Base-by-base conservation (phyloP, 805 yeast genomes). In the Candida michaelii region DNA sequence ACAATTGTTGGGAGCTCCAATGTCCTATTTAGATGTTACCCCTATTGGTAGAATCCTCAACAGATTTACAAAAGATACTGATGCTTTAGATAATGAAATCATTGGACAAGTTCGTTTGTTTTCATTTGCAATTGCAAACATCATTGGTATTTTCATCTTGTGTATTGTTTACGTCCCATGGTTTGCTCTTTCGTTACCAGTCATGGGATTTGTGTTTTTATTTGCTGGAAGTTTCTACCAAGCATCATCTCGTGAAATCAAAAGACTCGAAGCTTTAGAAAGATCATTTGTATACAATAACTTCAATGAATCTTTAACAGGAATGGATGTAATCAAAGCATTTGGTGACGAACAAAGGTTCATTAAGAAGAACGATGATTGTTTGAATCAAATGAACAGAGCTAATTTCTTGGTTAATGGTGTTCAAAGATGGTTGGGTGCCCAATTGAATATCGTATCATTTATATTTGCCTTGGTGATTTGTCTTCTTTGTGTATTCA, bases 11-110 rank as follows among this genome's bases (percentile, higher is more conserved):
- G 81, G 80, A 46, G 82, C 91, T 2, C 95, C 95, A 35, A 86
- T 87, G 90, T 63, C 81, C 0, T 89, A 78, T 57, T 73, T 88
- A 63, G 96, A 89, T 56, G 79, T 87, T 8, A 85, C 95, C 0
- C 96, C 97, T 15, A 74, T 86, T 69, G 96, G 97, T 1, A 74
- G 96, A 51, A 82, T 89, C 45, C 67, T 89, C 59, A 89, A 88
- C 64, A 71, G 96, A 50, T 88, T 88, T 60, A 87, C 96, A 2
- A 87, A 87, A 53, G 97, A 89, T 61, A 84, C 93, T 0, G 95
- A 89, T 58, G 79, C 82, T 6, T 66, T 87, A 58, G 96, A 89
- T 56, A 87, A 86, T 57, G 91, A 85, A 60, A 66, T 88, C 45
- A 76, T 80, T 40, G 89, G 85, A 58, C 85, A 83, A 54, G 50